Base-by-base conservation (phyloP, 192 early-diverging fungal genomes). In the Backusella liffmaniae region DNA sequence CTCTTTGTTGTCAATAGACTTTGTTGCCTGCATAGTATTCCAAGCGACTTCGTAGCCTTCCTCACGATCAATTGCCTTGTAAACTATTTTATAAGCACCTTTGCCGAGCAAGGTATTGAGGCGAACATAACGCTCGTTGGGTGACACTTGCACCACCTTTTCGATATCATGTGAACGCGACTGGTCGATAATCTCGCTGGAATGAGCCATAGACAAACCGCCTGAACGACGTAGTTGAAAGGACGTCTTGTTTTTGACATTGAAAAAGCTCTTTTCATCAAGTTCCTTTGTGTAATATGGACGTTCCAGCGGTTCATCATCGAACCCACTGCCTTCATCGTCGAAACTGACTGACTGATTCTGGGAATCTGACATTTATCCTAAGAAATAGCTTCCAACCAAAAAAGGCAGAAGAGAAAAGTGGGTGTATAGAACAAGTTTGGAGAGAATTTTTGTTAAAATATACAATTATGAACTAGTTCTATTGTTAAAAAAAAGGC, bases 11-110 rank as follows among this genome's bases (percentile, higher is more conserved):
- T 80, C 73, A 29, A 72, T 49, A 32, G 76, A 66, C 32, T 74
- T 73, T 21, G 73, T 75, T 39, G 76, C 73, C 82, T 93, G 92
- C 81, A 91, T 92, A 5, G 80, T 75, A 76, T 94, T 95, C 94
- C 94, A 96, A n/a, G 94, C 94, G 5, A 96, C 94, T 82, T 96
- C 94, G 16, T 94, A 87, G 23, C 94, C 94, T 78, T 94, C 92
- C 74, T 96, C 94, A 67, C 91, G 87, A 75, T 96, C 94, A 79
- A 94, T 90, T 56, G 92, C 92, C 73, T 91, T 92, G 79, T 87
- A 96, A 35, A 96, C 94, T 59, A 90, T 84, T 76, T 96, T 96
- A 77, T 94, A 94, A 8, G 94, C 94, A 8, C 94, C 94, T 76
- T 90, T 91, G 62, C 94, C 94, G 1, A 95, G 86, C 6, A 66